Evolutionary conservation across 192 early-diverging fungal genomes (phyloP).

Genomic region (Rhizoclosmatium sp.): DNA sequence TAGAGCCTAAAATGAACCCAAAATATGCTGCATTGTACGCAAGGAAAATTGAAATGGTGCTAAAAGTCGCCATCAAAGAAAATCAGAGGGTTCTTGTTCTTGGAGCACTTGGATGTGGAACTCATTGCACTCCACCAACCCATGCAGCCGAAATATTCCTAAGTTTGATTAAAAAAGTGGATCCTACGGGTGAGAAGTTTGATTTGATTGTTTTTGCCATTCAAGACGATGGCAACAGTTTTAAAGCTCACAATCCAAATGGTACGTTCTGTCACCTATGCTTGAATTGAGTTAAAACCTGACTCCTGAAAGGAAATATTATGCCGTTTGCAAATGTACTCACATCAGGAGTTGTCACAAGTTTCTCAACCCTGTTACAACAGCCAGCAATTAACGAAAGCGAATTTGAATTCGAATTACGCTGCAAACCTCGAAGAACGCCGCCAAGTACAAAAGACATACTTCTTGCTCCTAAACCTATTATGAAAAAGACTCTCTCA

Average conservation of each 20-base stretch:
- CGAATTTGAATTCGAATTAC: background rate
- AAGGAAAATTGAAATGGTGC: constrained; percentile 30
- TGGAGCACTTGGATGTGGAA: constrained; percentile 32
- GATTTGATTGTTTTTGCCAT: constrained; percentile 37
- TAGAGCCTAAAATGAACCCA: constrained; percentile 4
- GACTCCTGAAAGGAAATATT: constrained; percentile 19
- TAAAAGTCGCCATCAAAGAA: constrained; percentile 28
- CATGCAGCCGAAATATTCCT: constrained; percentile 36
- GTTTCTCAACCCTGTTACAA: background rate
- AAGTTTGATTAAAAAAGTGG: background rate
- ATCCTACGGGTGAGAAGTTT: constrained; percentile 33
- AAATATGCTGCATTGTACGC: constrained; percentile 24
- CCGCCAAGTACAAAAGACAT: background rate
- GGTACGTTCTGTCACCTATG: constrained; percentile 11
- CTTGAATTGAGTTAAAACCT: background rate
- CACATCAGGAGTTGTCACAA: constrained; percentile 7
- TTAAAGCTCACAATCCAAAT: constrained; percentile 30
- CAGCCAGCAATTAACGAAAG: constrained; percentile 22
- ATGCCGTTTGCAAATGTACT: constrained; percentile 20
- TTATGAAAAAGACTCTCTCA: too few species aligned
- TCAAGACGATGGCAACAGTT: constrained; percentile 27
- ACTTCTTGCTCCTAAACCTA: too few species aligned
- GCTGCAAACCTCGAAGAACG: background rate
- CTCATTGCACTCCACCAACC: constrained; percentile 33
- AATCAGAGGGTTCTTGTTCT: constrained; percentile 17